These are phyloP conservation scores for Scytalidium lignicola DNA, from an alignment of 2,329 filamentous ascomycete species.

Conservation along the genomic window DNA sequence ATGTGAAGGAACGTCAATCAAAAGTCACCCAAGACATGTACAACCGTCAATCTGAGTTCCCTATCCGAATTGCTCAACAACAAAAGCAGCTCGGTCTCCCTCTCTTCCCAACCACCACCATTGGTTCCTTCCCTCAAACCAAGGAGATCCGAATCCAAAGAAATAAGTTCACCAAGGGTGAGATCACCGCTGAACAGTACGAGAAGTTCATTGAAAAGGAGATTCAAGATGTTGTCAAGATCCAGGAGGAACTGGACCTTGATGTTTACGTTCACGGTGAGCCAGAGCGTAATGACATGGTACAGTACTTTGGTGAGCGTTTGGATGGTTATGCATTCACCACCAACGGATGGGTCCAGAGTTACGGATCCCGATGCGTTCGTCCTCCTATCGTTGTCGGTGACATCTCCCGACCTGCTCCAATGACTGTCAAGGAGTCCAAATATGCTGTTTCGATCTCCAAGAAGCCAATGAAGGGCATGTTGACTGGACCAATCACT, in stretches of 20 bases:
- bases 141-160: slow-evolving; percentile 95
- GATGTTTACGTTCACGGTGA: slow-evolving; percentile 98
- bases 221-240: slow-evolving; percentile 89
- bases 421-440: slow-evolving; percentile 99
- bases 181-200: slow-evolving; percentile 88
- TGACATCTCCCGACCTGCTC: slow-evolving; percentile 92
- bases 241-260: slow-evolving; percentile 96
- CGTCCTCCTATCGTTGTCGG: slow-evolving; percentile 97
- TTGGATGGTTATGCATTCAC: slow-evolving; percentile 97
- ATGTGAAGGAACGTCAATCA: slow-evolving; percentile 94
- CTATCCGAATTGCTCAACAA: slow-evolving; percentile 78
- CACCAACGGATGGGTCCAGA: slow-evolving; percentile 98
- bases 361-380: slow-evolving; percentile 96
- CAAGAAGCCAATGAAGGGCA: slow-evolving; percentile 99
- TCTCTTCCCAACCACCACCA: slow-evolving; percentile 97
- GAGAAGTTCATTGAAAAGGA: slow-evolving; percentile 99
- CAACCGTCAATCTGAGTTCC: slow-evolving; percentile 89
- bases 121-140: slow-evolving; percentile 98
- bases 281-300: slow-evolving; percentile 99
- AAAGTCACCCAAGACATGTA: slow-evolving; percentile 80
- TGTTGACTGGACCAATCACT: slow-evolving; percentile 98
- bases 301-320: slow-evolving; percentile 99
- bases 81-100: slow-evolving; percentile 90
- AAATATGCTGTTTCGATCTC: slow-evolving; percentile 96
- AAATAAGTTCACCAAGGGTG: slow-evolving; percentile 98